A percentile compares a stretch with the other conserved stretches of the same genome.
Evolutionary conservation across 2,329 filamentous ascomycete species (phyloP).

Genomic region (Exophiala aquamarina): DNA sequence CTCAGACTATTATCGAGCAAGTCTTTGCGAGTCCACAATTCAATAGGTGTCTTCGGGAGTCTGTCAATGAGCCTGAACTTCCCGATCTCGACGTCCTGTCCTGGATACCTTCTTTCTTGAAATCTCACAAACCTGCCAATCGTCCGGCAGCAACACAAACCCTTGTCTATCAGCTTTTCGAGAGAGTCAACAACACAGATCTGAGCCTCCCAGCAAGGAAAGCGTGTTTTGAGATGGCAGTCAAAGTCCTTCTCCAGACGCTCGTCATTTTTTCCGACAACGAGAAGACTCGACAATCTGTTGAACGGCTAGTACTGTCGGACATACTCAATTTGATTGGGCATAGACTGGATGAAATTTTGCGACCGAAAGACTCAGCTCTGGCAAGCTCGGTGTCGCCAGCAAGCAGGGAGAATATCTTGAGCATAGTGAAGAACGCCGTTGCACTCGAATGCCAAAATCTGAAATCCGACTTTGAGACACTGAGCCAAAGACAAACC

Average conservation of each 20-base stretch:
- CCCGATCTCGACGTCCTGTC: constrained; percentile 56
- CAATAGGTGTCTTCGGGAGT: constrained; percentile 49
- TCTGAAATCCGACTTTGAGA: constrained; percentile 66
- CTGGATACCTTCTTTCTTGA: constrained; percentile 77
- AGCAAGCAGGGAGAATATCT: constrained; percentile 54
- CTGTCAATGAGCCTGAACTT: constrained; percentile 1
- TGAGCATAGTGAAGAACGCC: constrained; percentile 66
- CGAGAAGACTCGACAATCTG: constrained; percentile 44
- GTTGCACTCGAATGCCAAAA: constrained; percentile 71
- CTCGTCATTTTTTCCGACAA: constrained; percentile 49
- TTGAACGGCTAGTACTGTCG: constrained; percentile 48
- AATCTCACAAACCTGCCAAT: constrained; percentile 72
- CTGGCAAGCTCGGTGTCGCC: constrained; percentile 50
- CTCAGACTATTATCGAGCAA: constrained; percentile 78
- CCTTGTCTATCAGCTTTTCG: constrained; percentile 73
- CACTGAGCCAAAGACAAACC: constrained; percentile 60
- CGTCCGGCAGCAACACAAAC: constrained; percentile 77
- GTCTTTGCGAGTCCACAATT: constrained; percentile 74
- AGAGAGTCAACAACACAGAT: constrained; percentile 47
- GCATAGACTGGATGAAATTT: constrained; percentile 55
- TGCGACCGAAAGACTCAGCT: constrained; percentile 42
- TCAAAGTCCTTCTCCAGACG: constrained; percentile 46
- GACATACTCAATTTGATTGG: constrained; percentile 49
- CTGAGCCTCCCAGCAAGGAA: constrained; percentile 44
- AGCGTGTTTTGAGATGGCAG: constrained; percentile 47